phyloP scores from a whole-genome alignment of 2,329 filamentous ascomycete species.

The Ophiostoma quercus region DNA sequence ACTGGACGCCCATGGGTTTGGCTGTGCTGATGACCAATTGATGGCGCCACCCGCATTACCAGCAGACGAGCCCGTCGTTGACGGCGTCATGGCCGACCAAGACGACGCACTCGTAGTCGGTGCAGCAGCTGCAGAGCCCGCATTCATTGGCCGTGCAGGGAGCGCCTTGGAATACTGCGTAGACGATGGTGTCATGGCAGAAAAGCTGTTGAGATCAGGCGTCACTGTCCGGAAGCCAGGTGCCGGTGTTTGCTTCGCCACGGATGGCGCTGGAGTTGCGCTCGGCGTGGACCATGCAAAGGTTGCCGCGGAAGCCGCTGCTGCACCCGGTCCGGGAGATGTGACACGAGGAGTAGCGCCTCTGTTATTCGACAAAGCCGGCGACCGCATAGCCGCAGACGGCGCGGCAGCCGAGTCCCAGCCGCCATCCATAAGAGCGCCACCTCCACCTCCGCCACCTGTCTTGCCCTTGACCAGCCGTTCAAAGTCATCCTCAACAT shows the following conservation, averaged over 20 bases:
- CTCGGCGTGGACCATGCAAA: constrained; percentile 62
- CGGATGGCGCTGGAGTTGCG: constrained; percentile 40
- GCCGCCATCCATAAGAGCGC: constrained; percentile 25
- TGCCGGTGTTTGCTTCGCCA: constrained; percentile 34
- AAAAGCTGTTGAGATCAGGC: constrained; percentile 53
- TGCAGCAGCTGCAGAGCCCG: constrained; percentile 4
- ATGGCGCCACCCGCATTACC: constrained; percentile 30
- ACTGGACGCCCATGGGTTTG: constrained; percentile 44
- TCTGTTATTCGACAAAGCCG: constrained; percentile 5
- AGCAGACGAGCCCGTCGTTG: background rate
- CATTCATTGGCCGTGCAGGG: constrained; percentile 39
- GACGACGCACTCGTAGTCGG: background rate
- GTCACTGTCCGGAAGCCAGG: constrained; percentile 51
- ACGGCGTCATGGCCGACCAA: constrained; percentile 5
- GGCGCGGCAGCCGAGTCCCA: constrained; percentile 18
- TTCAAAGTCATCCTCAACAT: constrained; percentile 73
- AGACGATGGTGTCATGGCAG: constrained; percentile 51
- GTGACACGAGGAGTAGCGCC: constrained; percentile 16
- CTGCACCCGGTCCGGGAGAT: constrained; percentile 30
- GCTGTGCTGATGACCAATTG: constrained; percentile 45
- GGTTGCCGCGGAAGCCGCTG: constrained; percentile 40
- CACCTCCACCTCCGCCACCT: constrained; percentile 28
- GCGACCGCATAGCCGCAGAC: constrained; percentile 16
- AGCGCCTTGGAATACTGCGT: constrained; percentile 61
- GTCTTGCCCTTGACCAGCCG: constrained; percentile 75